phyloP scores from a whole-genome alignment of 306 rosid genomes.

The Biancaea sappan region DNA sequence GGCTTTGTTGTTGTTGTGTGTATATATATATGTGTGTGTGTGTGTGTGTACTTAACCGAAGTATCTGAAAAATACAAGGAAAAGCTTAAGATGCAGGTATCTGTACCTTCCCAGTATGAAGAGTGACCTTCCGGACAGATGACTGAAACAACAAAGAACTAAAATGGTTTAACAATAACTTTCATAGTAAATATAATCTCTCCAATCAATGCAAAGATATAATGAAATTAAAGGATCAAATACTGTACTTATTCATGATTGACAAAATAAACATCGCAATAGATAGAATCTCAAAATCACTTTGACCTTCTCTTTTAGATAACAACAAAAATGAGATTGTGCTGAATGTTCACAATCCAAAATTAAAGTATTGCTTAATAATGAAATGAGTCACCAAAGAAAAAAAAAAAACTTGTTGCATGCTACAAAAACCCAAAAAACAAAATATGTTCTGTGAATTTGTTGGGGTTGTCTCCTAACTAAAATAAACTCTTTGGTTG shows the following conservation, averaged over 20 bases:
- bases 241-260: neutral
- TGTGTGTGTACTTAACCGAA: neutral
- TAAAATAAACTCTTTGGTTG: neutral
- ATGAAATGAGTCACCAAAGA: neutral
- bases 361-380: neutral
- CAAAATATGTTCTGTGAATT: neutral
- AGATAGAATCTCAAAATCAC: slow-evolving; percentile 4
- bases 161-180: slow-evolving; percentile 22
- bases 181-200: neutral
- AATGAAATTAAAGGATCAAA: slow-evolving; percentile 19
- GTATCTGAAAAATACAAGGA: neutral
- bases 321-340: neutral
- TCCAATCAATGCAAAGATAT: neutral
- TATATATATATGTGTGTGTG: no score
- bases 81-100: neutral
- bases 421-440: neutral
- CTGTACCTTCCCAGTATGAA: slow-evolving; percentile 82
- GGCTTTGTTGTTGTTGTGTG: no score
- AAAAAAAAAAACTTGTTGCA: neutral
- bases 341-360: neutral
- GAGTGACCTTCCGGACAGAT: slow-evolving; percentile 81
- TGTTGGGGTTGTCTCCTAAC: neutral
- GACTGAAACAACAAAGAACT: slow-evolving; percentile 64
- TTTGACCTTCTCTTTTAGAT: neutral
- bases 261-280: neutral